Evolutionary conservation across 2,329 filamentous ascomycete genomes (phyloP), one percentile per base, ranked within the genome.

Genomic region (Colletotrichum salicis): DNA sequence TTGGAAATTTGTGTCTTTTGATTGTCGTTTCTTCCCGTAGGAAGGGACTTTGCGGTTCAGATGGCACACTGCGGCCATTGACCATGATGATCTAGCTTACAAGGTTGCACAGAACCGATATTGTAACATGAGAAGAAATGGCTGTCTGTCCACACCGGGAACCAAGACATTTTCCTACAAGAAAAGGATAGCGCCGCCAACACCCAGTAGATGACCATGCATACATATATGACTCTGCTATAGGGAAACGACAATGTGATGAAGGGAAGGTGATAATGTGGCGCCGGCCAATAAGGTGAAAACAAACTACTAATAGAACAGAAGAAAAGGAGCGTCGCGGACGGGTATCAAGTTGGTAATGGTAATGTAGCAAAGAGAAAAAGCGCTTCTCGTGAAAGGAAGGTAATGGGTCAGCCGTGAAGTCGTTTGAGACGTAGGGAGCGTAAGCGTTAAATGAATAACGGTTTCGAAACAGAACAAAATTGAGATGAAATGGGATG

Each of bases 371-470:
- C 13, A 11, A 63, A 27, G 19, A 24, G 22, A 60, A 70, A 24
- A 54, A 48, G 64, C 51, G 61, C 70, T 72, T 72, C 56, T 71
- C 45, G 51, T 37, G 66, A 72, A 71, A 33, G 64, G 67, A 71
- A 62, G 31, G 67, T 67, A 66, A 52, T 55, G 56, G 67, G 56
- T 71, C 70, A 63, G 70, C 67, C 70, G 70, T 72, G 22, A 71
- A 67, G 70, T 72, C 61, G 67, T 71, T 65, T 66, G 37, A 70
- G 65, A 71, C 67, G 62, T 72, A 71, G 54, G 60, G 67, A 72
- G 51, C 67, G 70, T 72, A 35, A 67, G 61, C 67, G 62, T 58
- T 52, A 63, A 51, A 45, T 61, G 60, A 33, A 41, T 48, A 54
- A 51, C 56, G 19, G 56, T 72, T 71, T 71, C 56, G 45, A 62